These are phyloP conservation scores for Leucocoprinus sp. DNA, from an alignment of 768 basidiomycete genomes.

Conservation along the genomic window DNA sequence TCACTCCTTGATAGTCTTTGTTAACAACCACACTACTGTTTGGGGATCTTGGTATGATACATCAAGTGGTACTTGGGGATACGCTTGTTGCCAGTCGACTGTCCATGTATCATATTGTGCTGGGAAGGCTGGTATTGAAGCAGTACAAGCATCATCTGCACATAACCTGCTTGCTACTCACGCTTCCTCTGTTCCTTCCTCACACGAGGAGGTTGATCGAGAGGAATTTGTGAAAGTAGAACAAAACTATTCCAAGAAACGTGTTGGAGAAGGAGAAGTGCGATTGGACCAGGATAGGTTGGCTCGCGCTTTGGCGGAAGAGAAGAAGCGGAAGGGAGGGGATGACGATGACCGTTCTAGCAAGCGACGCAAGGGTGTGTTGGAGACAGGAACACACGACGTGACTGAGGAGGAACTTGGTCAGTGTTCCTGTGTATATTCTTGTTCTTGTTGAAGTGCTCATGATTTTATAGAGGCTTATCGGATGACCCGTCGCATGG, in stretches of 20 bases:
- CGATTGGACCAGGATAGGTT: conserved; percentile 64
- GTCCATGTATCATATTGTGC: conserved; percentile 89
- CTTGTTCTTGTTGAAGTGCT: conserved; percentile 8
- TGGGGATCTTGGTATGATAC: conserved; percentile 96
- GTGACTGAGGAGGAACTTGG: conserved; percentile 87
- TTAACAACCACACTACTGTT: conserved; percentile 91
- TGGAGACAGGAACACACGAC: conserved; percentile 51
- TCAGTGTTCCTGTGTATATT: conserved; percentile 29
- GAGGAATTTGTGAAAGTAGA: conserved; percentile 37
- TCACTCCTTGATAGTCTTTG: conserved; percentile 45
- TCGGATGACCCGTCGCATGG: conserved; percentile 64
- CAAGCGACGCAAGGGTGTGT: conserved; percentile 49
- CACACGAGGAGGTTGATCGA: conserved; percentile 18
- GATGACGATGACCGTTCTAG: conserved; percentile 46
- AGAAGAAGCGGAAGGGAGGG: conserved; percentile 67
- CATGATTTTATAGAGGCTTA: conserved; percentile 67
- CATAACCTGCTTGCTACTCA: conserved; percentile 51
- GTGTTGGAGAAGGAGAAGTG: conserved; percentile 78
- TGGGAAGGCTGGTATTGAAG: conserved; percentile 76
- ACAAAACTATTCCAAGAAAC: conserved; percentile 70
- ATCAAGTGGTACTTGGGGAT: conserved; percentile 76
- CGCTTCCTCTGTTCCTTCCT: conserved; percentile 15
- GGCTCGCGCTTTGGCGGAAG: conserved; percentile 63
- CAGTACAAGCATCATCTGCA: conserved; percentile 67
- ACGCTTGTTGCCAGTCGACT: conserved; percentile 86